Conservation (phyloP, 108 stramenopile species). For the Cyclotella choctawhatcheeana region DNA sequence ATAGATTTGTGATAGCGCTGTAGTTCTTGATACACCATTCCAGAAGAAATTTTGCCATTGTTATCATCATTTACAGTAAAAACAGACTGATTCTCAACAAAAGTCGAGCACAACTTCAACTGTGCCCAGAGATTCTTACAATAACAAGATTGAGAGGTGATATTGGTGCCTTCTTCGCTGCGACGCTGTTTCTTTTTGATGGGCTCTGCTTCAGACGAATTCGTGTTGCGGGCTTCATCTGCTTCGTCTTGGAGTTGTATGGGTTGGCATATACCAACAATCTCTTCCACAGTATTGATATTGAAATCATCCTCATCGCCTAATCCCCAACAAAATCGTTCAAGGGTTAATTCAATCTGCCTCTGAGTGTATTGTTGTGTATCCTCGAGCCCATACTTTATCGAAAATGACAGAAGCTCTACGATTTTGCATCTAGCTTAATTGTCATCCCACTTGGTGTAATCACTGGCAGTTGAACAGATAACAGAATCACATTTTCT, state of each 20-base stretch:
- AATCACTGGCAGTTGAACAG: neutral
- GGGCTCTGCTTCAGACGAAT: neutral
- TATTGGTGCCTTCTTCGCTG: neutral
- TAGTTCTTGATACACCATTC: neutral
- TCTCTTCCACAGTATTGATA: neutral
- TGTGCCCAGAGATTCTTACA: constrained; percentile 1
- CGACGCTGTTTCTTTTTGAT: neutral
- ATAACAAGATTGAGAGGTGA: neutral
- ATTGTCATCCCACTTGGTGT: neutral
- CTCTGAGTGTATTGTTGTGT: neutral
- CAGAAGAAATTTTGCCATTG: neutral
- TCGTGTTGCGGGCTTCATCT: too few relatives aligned
- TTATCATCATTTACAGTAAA: neutral
- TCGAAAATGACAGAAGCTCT: neutral
- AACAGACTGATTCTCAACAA: neutral
- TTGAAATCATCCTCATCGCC: neutral
- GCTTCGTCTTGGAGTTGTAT: neutral
- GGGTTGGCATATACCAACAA: neutral
- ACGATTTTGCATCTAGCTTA: neutral
- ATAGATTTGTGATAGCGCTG: constrained; percentile 5
- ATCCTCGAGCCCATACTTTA: neutral
- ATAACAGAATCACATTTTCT: neutral
- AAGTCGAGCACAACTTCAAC: neutral
- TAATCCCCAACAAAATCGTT: neutral
- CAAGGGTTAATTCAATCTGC: neutral